These are phyloP conservation scores for Phytophthora tubulina DNA, from an alignment of 352 stramenopile species.

Conservation along the genomic window DNA sequence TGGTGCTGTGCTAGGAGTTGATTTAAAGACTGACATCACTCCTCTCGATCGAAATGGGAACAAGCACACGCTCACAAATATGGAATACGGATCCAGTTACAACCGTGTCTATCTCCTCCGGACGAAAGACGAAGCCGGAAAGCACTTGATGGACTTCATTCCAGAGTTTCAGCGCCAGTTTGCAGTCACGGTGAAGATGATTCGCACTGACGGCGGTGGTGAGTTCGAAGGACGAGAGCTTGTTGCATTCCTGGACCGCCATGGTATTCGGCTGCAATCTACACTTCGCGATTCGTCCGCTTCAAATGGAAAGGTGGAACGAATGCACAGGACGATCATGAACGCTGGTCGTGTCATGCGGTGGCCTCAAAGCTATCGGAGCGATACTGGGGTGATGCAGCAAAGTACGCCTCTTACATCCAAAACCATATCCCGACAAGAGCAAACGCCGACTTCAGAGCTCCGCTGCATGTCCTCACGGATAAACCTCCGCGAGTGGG, in stretches of 20 bases:
- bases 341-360: constrained; percentile 18
- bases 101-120: constrained; percentile 21
- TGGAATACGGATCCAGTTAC: constrained; percentile 22
- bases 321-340: constrained; percentile 17
- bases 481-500: background rate
- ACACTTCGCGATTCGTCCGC: constrained; percentile 6
- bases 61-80: constrained; percentile 20
- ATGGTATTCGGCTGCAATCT: background rate
- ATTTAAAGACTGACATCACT: constrained; percentile 26
- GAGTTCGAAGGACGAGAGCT: constrained; percentile 1
- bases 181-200: background rate
- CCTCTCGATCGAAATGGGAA: constrained; percentile 7
- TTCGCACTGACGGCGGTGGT: constrained; percentile 8
- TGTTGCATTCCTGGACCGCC: background rate
- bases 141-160: constrained; percentile 1
- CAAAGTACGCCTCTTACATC: constrained; percentile 13
- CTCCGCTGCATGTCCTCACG: constrained; percentile 8
- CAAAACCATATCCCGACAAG: constrained; percentile 4
- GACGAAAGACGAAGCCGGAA: background rate
- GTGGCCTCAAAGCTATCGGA: constrained; percentile 9
- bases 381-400: constrained; percentile 13
- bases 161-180: constrained; percentile 4
- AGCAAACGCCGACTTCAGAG: constrained; percentile 15
- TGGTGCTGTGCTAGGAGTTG: constrained; percentile 19
- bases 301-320: constrained; percentile 15